Evolutionary conservation across 2,329 filamentous ascomycete genomes (phyloP), one percentile per base, ranked within the genome.

Genomic region (Lasiodiplodia hormozganensis): DNA sequence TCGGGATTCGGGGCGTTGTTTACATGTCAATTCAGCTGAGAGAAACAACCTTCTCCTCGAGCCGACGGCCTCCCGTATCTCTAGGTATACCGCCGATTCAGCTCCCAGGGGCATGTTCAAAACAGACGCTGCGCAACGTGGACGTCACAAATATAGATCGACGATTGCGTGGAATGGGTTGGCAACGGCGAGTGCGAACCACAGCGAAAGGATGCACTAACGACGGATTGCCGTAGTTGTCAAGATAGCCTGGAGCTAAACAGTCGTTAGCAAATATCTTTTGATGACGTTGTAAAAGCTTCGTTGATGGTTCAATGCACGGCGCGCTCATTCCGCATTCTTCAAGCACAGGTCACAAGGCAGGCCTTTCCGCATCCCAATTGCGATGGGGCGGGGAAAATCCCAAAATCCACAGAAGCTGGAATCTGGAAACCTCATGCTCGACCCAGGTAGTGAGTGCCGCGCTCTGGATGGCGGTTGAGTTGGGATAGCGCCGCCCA

Each of bases 321-420:
- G 23, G n/a, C 25, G 60, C 31, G 43, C 60, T 52, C 51, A 49
- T 64, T 53, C 51, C 60, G 60, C 60, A 38, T 38, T 18, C 18
- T 36, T 25, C 4, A 12, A 38, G 25, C 58, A 51, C 40, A 47
- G 36, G 40, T 51, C 58, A 18, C 58, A n/a, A 52, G 31, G 31
- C 47, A n/a, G n/a, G 16, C 56, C 16, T 31, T n/a, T n/a, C 60
- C 14, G 12, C n/a, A 18, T 18, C 23, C 47, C 31, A 31, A 21
- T n/a, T 25, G 43, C 47, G 23, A n/a, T 47, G 11, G 6, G 23
- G 47, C 38, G 31, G 60, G 28, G 38, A 64, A 18, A 18, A 36
- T 16, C 25, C 5, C 16, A 36, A 4, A 14, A 21, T 14, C 10
- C 6, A 31, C 3, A 16, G 12, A 62, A 51, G 31, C 31, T 34